Evolutionary conservation across 2,329 filamentous ascomycete species (phyloP), one percentile per base, ranked within the genome.

Genomic region (Hirsutella thompsonii): DNA sequence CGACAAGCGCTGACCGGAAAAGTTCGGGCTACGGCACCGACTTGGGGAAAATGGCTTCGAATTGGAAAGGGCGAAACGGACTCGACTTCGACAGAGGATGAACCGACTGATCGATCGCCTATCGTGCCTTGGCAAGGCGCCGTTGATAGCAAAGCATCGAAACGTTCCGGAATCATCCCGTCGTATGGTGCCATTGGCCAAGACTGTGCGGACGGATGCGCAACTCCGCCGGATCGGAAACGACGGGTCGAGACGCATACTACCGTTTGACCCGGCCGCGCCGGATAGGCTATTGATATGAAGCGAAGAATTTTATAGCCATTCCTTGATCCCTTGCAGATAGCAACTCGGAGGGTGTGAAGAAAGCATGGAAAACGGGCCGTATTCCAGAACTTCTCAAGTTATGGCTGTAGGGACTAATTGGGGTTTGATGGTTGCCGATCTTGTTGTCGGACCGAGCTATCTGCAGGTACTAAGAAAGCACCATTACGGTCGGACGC

Each of bases 31-130:
- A 50, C 21, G 3, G 47, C 53, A 1, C 52, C 52, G 4, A 8
- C 52, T 2, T 39, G 54, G 2, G 49, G 52, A 0, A 44, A 34
- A 4, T 52, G 38, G 19, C 39, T 51, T 8, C 36, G 35, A 33
- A 11, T 28, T 13, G 20, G 23, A 4, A 32, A 42, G 29, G 16
- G 30, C 16, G 39, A 43, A 14, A 14, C 16, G 16, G 26, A 32
- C 16, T 14, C 18, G 2, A 11, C 19, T 8, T 20, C 26, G 14
- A n/a, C 26, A 8, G 13, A 3, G 3, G 11, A 34, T 16, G n/a
- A 14, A 16, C 13, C 9, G 16, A 9, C 13, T 18, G 32, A 34
- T 16, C 9, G 8, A 5, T 8, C 32, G 8, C 32, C 32, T 5
- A n/a, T 8, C 13, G 32, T n/a, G 14, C 14, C 32, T 16, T 34